Evolutionary conservation across 495 filamentous ascomycete genomes (phyloP).

Genomic region (Halenospora varia): DNA sequence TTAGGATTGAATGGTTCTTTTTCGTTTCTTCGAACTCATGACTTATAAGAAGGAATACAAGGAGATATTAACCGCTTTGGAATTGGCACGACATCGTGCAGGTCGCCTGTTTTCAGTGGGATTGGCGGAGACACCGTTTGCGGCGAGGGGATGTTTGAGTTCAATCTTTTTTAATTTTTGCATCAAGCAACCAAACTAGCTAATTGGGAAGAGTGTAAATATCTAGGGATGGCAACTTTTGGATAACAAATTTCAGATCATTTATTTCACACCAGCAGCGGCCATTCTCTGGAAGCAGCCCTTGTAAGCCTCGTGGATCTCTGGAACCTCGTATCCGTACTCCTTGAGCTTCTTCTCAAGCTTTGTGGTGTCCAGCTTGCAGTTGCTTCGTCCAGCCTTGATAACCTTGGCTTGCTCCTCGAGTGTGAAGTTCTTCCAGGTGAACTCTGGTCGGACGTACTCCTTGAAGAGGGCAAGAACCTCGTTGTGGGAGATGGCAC

Average conservation of each 20-base stretch:
- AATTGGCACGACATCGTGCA: background rate
- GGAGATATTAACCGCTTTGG: background rate
- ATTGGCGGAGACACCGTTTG: background rate
- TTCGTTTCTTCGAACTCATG: background rate
- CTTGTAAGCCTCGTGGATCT: constrained; percentile 58
- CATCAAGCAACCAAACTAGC: background rate
- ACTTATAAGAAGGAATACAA: too few relatives aligned
- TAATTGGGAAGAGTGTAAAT: background rate
- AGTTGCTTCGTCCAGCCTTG: constrained; percentile 62
- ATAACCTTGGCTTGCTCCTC: constrained; percentile 65
- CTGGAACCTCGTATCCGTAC: constrained; percentile 53
- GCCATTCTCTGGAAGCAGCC: constrained; percentile 63
- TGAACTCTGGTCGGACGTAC: constrained; percentile 54
- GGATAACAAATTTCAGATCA: background rate
- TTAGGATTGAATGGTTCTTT: background rate
- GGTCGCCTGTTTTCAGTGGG: background rate
- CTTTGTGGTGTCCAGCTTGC: constrained; percentile 58
- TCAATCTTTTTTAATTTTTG: background rate
- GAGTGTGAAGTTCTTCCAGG: constrained; percentile 63
- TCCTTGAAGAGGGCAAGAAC: constrained; percentile 57
- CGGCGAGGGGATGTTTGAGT: background rate
- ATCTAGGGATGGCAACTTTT: background rate
- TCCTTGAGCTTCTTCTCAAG: constrained; percentile 54
- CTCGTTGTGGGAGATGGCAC: constrained; percentile 65
- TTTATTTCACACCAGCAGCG: constrained; percentile 45